Conservation (phyloP, 2,329 filamentous ascomycete genomes). For the Talaromyces amestolkiae region DNA sequence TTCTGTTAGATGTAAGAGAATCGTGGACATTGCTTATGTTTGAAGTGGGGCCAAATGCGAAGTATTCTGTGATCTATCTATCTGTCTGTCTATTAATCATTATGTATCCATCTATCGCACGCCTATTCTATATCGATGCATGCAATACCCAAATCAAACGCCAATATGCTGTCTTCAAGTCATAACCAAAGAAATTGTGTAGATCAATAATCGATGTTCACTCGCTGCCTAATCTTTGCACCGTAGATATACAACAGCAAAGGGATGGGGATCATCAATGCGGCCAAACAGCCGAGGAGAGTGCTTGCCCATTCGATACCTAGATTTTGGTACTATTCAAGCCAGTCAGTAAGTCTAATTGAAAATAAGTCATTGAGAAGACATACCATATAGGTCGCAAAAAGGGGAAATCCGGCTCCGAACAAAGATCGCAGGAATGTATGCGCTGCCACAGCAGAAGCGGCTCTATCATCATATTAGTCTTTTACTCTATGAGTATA, state of each 20-base stretch:
- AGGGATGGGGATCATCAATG: conserved; percentile 42
- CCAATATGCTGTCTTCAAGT: neutral
- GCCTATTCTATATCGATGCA: neutral
- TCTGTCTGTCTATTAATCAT: neutral
- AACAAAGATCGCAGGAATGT: conserved; percentile 46
- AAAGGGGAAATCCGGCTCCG: conserved; percentile 38
- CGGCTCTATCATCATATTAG: conserved; percentile 62
- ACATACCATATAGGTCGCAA: conserved; percentile 39
- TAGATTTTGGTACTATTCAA: conserved; percentile 37
- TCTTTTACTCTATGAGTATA: conserved; percentile 49
- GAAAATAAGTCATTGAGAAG: neutral
- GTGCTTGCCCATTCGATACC: conserved; percentile 44
- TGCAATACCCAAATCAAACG: neutral
- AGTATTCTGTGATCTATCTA: neutral
- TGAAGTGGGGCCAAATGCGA: neutral
- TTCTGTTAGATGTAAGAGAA: too few relatives aligned
- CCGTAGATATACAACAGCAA: conserved; percentile 38
- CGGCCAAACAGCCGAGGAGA: conserved; percentile 39
- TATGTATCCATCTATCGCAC: neutral
- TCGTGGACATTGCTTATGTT: neutral
- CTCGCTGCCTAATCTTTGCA: conserved; percentile 10
- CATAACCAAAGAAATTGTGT: neutral
- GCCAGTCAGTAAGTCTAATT: conserved; percentile 45
- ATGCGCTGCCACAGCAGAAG: conserved; percentile 55
- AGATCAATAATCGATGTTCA: conserved; percentile 14